These are phyloP conservation scores for Stenogyne calaminthoides DNA, from an alignment of 305 asterid genomes.

Conservation along the genomic window DNA sequence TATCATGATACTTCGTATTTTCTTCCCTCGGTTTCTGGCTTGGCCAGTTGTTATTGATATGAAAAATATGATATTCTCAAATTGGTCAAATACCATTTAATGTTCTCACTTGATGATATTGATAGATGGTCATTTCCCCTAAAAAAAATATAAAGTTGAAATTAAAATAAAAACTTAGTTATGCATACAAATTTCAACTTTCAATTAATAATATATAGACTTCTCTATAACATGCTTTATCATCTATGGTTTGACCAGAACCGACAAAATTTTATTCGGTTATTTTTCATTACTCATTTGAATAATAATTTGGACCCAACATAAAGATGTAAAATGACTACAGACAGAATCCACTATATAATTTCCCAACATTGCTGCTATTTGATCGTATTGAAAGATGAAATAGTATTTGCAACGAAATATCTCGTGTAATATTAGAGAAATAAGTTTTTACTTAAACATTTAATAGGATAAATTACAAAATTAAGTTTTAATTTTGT, in stretches of 20 bases:
- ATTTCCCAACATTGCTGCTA: no score
- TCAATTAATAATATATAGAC: not conserved
- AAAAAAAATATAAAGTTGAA: not conserved
- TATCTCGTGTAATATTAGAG: not conserved
- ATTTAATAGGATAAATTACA: no score
- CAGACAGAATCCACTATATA: no score
- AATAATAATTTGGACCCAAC: not conserved
- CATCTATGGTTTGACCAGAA: not conserved
- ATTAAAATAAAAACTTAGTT: not conserved
- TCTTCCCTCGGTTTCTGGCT: not conserved
- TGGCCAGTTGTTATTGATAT: not conserved
- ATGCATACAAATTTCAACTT: not conserved
- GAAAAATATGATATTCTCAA: not conserved
- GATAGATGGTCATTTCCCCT: no score
- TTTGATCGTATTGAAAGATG: no score
- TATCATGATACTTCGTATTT: not conserved
- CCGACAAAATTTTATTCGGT: not conserved
- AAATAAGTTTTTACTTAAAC: no score
- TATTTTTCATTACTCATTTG: not conserved
- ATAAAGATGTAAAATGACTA: not conserved
- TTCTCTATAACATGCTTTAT: not conserved
- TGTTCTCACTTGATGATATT: not conserved
- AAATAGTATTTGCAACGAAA: no score
- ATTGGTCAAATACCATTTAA: slow-evolving; percentile 15
- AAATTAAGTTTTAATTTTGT: no score